Percentiles rank a stretch among this genome's conserved stretches.
Conservation (phyloP, 1,284 basidiomycete genomes). For the Ceratobasidium theobromae region DNA sequence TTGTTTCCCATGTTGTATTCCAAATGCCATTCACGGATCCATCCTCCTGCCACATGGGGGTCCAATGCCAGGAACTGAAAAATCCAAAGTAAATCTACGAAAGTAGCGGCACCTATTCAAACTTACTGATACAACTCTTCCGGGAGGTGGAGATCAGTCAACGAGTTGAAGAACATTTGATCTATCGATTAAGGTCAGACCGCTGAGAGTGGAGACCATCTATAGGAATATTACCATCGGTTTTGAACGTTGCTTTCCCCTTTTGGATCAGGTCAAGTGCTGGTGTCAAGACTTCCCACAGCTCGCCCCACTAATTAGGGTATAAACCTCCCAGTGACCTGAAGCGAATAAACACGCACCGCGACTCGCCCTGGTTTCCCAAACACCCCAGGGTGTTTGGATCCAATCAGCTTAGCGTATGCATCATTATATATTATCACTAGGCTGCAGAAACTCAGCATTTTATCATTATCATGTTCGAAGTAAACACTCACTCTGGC, state of each 20-base stretch:
- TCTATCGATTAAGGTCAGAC: slow-evolving; percentile 12
- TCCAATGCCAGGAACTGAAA: slow-evolving; percentile 29
- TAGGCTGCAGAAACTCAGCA: neutral
- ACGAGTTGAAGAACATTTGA: slow-evolving; percentile 29
- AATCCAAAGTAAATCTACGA: neutral
- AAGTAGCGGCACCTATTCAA: neutral
- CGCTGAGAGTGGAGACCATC: neutral
- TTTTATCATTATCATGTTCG: neutral
- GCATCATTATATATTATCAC: slow-evolving; percentile 35
- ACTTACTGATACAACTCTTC: slow-evolving; percentile 33
- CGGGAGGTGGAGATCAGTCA: slow-evolving; percentile 32
- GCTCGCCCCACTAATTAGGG: slow-evolving; percentile 24
- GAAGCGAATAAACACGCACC: neutral
- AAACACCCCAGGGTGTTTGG: slow-evolving; percentile 33
- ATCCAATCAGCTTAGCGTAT: slow-evolving; percentile 32
- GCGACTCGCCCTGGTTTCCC: slow-evolving; percentile 21
- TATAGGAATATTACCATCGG: slow-evolving; percentile 16
- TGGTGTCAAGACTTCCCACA: slow-evolving; percentile 26
- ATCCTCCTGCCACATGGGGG: slow-evolving; percentile 32
- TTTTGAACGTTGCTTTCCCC: slow-evolving; percentile 28
- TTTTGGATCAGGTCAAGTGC: slow-evolving; percentile 13
- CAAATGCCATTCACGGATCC: slow-evolving; percentile 31
- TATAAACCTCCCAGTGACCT: neutral
- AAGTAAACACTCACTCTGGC: slow-evolving; percentile 16
- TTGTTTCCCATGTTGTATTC: slow-evolving; percentile 34